Evolutionary conservation across 2,329 filamentous ascomycete genomes (phyloP).

Genomic region (Diaporthe citri): DNA sequence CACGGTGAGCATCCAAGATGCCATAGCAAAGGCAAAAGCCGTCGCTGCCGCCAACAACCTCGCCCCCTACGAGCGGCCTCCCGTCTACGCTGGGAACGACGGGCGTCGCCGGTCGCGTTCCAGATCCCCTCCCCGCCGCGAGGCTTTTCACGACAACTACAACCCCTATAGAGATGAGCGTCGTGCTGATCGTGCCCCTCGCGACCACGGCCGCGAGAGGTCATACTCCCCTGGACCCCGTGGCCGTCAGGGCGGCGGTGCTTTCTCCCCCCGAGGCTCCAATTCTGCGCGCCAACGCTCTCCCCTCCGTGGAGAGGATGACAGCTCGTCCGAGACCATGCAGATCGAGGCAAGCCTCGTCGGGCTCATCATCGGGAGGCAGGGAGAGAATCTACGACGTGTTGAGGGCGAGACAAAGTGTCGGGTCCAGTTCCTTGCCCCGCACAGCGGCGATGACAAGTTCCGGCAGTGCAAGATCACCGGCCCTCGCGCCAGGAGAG

Average conservation of each 20-base stretch:
- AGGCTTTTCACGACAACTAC: slow-evolving; percentile 79
- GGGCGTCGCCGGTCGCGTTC: slow-evolving; percentile 74
- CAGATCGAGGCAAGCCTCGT: slow-evolving; percentile 89
- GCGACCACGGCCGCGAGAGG: slow-evolving; percentile 73
- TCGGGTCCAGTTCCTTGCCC: slow-evolving; percentile 88
- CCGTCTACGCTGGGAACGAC: slow-evolving; percentile 57
- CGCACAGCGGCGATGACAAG: slow-evolving; percentile 77
- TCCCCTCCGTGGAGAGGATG: slow-evolving; percentile 69
- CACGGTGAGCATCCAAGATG: slow-evolving; percentile 85
- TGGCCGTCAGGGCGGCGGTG: slow-evolving; percentile 58
- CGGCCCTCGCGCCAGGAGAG: slow-evolving; percentile 77
- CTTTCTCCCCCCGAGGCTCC: slow-evolving; percentile 71
- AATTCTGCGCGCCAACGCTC: slow-evolving; percentile 69
- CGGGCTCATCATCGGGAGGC: slow-evolving; percentile 89
- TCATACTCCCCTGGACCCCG: slow-evolving; percentile 74
- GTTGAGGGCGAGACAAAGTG: slow-evolving; percentile 87
- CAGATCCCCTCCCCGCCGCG: slow-evolving; percentile 77
- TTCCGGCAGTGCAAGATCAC: slow-evolving; percentile 89
- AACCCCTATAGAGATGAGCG: slow-evolving; percentile 90
- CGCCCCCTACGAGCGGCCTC: slow-evolving; percentile 70
- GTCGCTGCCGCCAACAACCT: slow-evolving; percentile 85
- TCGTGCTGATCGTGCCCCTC: slow-evolving; percentile 71
- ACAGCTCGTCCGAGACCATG: slow-evolving; percentile 81
- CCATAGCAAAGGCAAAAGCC: slow-evolving; percentile 85
- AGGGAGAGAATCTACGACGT: slow-evolving; percentile 88